Evolutionary conservation across 768 basidiomycete genomes (phyloP).

Genomic region (Coprinopsis sp.): DNA sequence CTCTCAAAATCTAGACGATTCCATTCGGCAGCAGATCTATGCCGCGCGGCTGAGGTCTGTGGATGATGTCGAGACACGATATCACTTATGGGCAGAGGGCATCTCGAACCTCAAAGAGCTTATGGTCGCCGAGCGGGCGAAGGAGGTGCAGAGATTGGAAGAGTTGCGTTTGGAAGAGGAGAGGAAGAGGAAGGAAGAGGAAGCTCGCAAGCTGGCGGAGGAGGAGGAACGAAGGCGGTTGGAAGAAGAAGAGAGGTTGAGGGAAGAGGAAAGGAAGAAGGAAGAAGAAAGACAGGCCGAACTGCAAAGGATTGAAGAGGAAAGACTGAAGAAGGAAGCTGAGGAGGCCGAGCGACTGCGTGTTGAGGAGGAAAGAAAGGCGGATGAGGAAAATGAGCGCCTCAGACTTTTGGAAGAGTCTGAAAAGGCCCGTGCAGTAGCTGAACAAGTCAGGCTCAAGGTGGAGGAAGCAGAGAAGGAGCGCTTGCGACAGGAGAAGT

Average conservation of each 20-base stretch:
- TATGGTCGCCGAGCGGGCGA: slow-evolving; percentile 37
- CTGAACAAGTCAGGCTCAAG: slow-evolving; percentile 17
- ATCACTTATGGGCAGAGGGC: slow-evolving; percentile 46
- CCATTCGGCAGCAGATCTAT: slow-evolving; percentile 45
- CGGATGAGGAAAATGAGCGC: slow-evolving; percentile 22
- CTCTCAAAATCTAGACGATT: slow-evolving; percentile 38
- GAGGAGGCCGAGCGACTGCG: slow-evolving; percentile 25
- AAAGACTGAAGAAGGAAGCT: slow-evolving; percentile 19
- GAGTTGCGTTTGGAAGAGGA: slow-evolving; percentile 32
- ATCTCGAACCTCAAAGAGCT: slow-evolving; percentile 35
- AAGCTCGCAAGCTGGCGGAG: slow-evolving; percentile 32
- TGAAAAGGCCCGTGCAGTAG: too few species aligned
- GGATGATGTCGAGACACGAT: slow-evolving; percentile 46
- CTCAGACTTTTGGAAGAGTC: too few species aligned
- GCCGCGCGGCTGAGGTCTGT: slow-evolving; percentile 44
- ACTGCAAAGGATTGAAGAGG: slow-evolving; percentile 23
- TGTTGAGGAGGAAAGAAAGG: slow-evolving; percentile 23
- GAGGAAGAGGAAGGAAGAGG: slow-evolving; percentile 27
- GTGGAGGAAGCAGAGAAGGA: slow-evolving; percentile 17
- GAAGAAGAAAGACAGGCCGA: slow-evolving; percentile 28
- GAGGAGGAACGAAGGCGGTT: slow-evolving; percentile 29
- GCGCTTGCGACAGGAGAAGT: slow-evolving; percentile 28
- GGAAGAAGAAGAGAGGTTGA: slow-evolving; percentile 29
- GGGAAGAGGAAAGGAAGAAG: slow-evolving; percentile 21
- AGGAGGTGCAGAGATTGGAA: slow-evolving; percentile 38